These are phyloP conservation scores for Juglanconis sp. DNA, from an alignment of 2,329 filamentous ascomycete genomes.

Conservation along the genomic window DNA sequence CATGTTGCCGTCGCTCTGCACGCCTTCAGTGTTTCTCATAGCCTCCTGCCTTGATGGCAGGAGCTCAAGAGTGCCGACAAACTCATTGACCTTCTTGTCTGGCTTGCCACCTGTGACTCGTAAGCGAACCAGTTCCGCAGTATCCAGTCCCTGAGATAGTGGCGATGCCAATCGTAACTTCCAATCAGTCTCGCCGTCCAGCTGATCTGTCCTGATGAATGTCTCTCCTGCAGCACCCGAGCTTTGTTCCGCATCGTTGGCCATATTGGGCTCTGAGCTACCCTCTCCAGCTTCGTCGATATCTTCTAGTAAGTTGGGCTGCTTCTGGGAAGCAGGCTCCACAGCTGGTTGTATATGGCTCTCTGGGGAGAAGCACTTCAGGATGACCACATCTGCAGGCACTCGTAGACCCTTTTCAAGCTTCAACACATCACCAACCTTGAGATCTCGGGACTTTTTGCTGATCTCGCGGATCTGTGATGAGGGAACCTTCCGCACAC, in stretches of 20 bases:
- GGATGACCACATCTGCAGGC: constrained; percentile 87
- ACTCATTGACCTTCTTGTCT: constrained; percentile 91
- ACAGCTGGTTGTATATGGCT: constrained; percentile 28
- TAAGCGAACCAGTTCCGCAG: constrained; percentile 67
- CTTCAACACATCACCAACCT: constrained; percentile 93
- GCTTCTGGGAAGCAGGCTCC: constrained; percentile 29
- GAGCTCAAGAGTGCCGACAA: constrained; percentile 83
- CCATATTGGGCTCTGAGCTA: constrained; percentile 33
- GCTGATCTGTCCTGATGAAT: constrained; percentile 94
- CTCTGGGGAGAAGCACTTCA: constrained; percentile 62
- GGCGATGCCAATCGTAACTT: constrained; percentile 87
- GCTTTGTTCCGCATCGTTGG: constrained; percentile 26
- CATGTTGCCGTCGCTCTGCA: constrained; percentile 32
- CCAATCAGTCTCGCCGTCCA: constrained; percentile 98
- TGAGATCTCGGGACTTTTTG: constrained; percentile 83
- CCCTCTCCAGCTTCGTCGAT: constrained; percentile 30
- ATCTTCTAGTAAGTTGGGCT: constrained; percentile 40
- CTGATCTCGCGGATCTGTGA: constrained; percentile 62
- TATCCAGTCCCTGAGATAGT: constrained; percentile 73
- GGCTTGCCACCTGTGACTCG: constrained; percentile 82
- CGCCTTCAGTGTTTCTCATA: constrained; percentile 38
- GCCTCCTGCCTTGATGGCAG: constrained; percentile 51
- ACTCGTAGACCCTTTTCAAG: constrained; percentile 88
- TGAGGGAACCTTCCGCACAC: constrained; percentile 36
- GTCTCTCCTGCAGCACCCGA: constrained; percentile 70